Evolutionary conservation across 495 filamentous ascomycete species (phyloP).

Genomic region (Pyronema domesticum): DNA sequence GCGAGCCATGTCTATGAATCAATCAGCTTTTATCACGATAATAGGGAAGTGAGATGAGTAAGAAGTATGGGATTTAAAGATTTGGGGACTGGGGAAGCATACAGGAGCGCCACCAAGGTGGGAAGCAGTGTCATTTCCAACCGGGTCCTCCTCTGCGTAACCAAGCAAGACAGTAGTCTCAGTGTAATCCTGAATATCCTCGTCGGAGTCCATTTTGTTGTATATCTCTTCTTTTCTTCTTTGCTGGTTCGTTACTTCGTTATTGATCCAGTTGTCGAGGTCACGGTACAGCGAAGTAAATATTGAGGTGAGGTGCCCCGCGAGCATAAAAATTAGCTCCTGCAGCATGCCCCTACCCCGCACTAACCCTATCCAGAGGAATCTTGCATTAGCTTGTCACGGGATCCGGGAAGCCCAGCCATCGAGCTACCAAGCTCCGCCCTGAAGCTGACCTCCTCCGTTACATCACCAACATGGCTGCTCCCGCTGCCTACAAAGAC

Average conservation of each 20-base stretch:
- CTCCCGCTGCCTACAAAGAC: constrained; percentile 56
- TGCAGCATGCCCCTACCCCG: neutral
- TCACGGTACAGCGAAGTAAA: neutral
- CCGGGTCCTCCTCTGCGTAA: constrained; percentile 57
- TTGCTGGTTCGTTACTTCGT: neutral
- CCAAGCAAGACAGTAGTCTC: constrained; percentile 84
- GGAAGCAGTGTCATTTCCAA: constrained; percentile 70
- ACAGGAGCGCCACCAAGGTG: constrained; percentile 79
- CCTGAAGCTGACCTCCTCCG: neutral
- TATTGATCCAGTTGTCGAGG: neutral
- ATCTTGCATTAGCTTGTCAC: neutral
- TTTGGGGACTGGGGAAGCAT: constrained; percentile 25
- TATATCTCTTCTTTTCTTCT: neutral
- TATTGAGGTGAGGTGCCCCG: neutral
- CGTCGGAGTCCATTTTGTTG: constrained; percentile 66
- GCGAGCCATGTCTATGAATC: constrained; percentile 60
- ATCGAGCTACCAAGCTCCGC: neutral
- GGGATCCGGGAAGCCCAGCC: neutral
- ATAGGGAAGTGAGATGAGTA: no score
- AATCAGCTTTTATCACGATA: no score
- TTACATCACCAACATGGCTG: constrained; percentile 29
- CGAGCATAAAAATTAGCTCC: neutral
- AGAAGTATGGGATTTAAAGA: neutral
- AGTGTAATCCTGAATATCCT: constrained; percentile 51
- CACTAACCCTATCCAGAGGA: neutral